These are phyloP conservation scores for Gentiana macrophylla DNA, from an alignment of 257 asterid species.

Conservation along the genomic window DNA sequence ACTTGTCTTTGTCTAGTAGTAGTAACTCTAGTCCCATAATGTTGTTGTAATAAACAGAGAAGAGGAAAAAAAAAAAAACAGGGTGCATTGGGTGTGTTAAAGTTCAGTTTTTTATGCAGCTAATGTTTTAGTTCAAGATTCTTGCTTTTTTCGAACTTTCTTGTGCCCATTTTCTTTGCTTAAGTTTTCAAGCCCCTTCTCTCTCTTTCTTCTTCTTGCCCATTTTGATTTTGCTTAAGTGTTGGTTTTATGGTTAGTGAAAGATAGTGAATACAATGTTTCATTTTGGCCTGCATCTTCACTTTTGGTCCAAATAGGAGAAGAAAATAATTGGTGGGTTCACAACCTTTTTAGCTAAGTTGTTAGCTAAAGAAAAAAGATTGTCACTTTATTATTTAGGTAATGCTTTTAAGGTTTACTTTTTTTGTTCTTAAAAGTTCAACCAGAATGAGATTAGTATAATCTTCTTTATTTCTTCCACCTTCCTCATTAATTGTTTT, in stretches of 20 bases:
- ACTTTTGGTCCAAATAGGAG: conserved; percentile 25
- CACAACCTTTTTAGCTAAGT: conserved; percentile 21
- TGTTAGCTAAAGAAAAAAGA: conserved; percentile 18
- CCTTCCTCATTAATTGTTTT: background rate
- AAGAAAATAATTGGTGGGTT: conserved; percentile 18
- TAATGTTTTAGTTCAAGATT: conserved; percentile 18
- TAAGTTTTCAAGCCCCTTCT: background rate
- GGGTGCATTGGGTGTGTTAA: conserved; percentile 3
- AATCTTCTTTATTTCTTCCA: background rate
- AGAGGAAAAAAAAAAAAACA: background rate
- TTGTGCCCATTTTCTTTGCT: background rate
- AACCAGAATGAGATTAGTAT: background rate
- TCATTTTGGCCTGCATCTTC: conserved; percentile 11
- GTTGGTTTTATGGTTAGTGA: no score
- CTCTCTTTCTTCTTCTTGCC: conserved; percentile 1
- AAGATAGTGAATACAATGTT: conserved; percentile 3
- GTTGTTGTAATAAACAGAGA: conserved; percentile 6
- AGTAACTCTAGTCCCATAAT: conserved; percentile 19
- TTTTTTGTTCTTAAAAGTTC: conserved; percentile 2
- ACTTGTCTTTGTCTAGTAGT: conserved; percentile 26
- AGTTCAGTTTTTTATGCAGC: conserved; percentile 2
- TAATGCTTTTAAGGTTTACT: conserved; percentile 4
- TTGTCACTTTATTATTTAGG: conserved; percentile 22
- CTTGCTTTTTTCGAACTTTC: conserved; percentile 1
- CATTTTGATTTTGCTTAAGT: no score